Base-by-base conservation (phyloP, 1,284 basidiomycete species). In the Trichosporon coremiiforme region DNA sequence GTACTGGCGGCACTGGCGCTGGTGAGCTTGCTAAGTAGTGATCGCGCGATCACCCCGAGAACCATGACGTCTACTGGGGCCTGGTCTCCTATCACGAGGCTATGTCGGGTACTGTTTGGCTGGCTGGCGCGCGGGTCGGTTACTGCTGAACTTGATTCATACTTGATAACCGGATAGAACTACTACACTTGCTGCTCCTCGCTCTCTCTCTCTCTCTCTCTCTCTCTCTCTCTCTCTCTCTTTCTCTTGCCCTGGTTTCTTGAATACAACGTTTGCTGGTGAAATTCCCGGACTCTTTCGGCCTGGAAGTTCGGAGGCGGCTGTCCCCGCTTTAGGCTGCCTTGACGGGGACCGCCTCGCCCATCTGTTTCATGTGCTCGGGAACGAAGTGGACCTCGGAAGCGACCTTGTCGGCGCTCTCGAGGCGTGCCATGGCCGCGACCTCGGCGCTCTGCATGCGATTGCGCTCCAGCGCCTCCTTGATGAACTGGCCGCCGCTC, bases 401-500 rank as follows among this genome's bases (percentile, higher is more conserved):
- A 0, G 75, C 74, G 1, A 76, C 74, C 41, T 71, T 64, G 7
- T 75, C 70, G 0, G 68, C 66, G 60, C 55, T 66, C 64, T 70
- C 67, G 62, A 66, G 17, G 2, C 75, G 75, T 0, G 74, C 75
- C 10, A 31, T 15, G 15, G 57, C 64, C 9, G 77, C 77, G 41
- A 77, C 63, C 20, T 76, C 77, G n/a, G 75, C 74, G 31, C 73
- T 74, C 68, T 77, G 76, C 75, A 78, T 75, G 31, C 77, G 65
- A 69, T 78, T 78, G 33, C 73, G 67, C 35, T 67, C 76, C 64
- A 78, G 69, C 0, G 77, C 77, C 4, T 78, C 72, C 3, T 71
- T 69, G 60, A 78, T 78, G 64, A 78, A 78, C 41, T 77, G 20
- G 1, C 71, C 76, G 4, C 77, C 77, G 20, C 76, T 78, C 77